Percentiles rank a stretch among this genome's conserved stretches.
phyloP scores from a whole-genome alignment of 441 rosid species.

The Euphorbia schlechtendalii region DNA sequence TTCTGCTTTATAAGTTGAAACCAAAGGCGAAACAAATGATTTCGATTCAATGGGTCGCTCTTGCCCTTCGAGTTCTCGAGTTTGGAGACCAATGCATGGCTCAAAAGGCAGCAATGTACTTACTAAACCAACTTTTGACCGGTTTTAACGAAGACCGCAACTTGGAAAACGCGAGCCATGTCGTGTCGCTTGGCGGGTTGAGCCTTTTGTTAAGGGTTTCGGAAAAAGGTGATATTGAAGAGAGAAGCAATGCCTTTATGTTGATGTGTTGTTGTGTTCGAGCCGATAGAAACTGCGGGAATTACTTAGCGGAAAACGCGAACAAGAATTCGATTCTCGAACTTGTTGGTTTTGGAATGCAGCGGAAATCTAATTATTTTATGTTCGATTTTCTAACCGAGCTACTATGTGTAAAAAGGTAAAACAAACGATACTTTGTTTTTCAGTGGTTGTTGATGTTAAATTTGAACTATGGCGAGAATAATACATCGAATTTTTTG shows the following conservation, averaged over 20 bases:
- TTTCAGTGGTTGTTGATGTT: background rate
- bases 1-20: constrained; percentile 46
- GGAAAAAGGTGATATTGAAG: constrained; percentile 28
- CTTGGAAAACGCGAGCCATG: constrained; percentile 50
- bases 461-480: constrained; percentile 10
- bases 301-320: constrained; percentile 41
- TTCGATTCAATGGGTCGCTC: constrained; percentile 47
- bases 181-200: constrained; percentile 51
- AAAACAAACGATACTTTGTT: background rate
- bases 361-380: constrained; percentile 17
- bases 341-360: constrained; percentile 35
- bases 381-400: constrained; percentile 37
- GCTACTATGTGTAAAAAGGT: constrained; percentile 46
- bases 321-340: constrained; percentile 41
- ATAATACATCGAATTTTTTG: background rate
- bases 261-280: constrained; percentile 39
- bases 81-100: constrained; percentile 56
- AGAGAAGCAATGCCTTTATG: constrained; percentile 34
- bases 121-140: constrained; percentile 46
- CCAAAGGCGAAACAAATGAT: constrained; percentile 64
- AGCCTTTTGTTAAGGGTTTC: constrained; percentile 30
- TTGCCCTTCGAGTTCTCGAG: constrained; percentile 51
- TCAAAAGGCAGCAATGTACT: constrained; percentile 47
- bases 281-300: constrained; percentile 41
- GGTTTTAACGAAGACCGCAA: constrained; percentile 55